A percentile compares a stretch with the other conserved stretches of the same genome.
phyloP scores from a whole-genome alignment of 352 stramenopile species.

The Pythium oligandrum region DNA sequence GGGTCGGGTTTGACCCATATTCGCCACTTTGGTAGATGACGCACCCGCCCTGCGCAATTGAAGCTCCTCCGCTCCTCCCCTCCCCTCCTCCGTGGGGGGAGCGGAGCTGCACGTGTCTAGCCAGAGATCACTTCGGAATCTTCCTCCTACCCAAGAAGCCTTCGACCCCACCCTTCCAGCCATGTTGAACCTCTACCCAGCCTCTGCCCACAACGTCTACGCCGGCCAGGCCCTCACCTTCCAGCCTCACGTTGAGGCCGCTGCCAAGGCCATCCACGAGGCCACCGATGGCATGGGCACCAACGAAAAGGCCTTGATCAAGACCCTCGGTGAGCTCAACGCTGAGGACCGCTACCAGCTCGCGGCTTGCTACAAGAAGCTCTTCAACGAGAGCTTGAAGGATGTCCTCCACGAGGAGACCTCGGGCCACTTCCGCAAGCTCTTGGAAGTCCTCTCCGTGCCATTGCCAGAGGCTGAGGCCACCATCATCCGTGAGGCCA shows the following conservation, averaged over 20 bases:
- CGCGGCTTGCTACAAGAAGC: conserved; percentile 54
- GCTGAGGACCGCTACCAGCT: conserved; percentile 62
- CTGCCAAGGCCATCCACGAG: conserved; percentile 49
- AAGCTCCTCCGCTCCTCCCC: conserved; percentile 6
- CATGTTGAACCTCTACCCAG: conserved; percentile 77
- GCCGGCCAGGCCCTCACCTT: conserved; percentile 39
- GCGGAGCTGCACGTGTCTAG: too few species aligned
- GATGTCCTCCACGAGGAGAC: conserved; percentile 60
- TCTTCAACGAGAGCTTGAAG: conserved; percentile 54
- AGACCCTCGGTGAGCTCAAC: conserved; percentile 48
- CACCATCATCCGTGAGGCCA: conserved; percentile 53
- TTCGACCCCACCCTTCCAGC: conserved; percentile 2
- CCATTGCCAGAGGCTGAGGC: conserved; percentile 64
- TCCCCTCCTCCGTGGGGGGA: background rate
- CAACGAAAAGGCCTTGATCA: conserved; percentile 43
- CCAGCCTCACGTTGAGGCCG: conserved; percentile 38
- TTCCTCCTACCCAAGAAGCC: conserved; percentile 4
- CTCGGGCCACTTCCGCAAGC: conserved; percentile 54
- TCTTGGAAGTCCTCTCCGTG: conserved; percentile 48
- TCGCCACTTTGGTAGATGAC: too few species aligned
- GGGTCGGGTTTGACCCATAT: too few species aligned
- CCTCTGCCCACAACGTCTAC: conserved; percentile 57
- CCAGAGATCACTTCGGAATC: conserved; percentile 25
- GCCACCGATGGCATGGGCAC: conserved; percentile 67
- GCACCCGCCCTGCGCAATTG: background rate